These are phyloP conservation scores for Cryptococcus hybrid DNA, from an alignment of 1,284 basidiomycete species.

Conservation along the genomic window DNA sequence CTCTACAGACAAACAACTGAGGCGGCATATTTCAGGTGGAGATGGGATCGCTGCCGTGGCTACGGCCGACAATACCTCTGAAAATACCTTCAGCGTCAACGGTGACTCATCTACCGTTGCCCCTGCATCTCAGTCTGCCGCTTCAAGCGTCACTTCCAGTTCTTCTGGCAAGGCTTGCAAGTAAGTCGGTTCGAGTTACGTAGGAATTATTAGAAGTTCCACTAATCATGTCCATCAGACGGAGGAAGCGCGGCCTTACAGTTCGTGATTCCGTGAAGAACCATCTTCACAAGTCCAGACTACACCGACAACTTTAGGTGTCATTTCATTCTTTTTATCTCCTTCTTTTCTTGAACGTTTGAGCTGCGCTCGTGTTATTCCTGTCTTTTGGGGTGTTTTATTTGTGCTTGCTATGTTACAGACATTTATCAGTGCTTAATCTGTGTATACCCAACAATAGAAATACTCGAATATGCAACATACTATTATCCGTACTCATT, in stretches of 20 bases:
- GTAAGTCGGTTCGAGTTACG: constrained; percentile 2
- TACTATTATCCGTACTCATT: too few species aligned
- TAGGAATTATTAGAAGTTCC: background rate
- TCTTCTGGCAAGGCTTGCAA: constrained; percentile 7
- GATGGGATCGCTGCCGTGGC: background rate
- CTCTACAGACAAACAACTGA: background rate
- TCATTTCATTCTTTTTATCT: background rate
- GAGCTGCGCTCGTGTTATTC: background rate
- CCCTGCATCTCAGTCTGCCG: background rate
- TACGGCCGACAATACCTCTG: background rate
- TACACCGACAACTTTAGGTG: background rate
- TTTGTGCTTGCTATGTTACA: too few species aligned
- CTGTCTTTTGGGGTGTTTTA: background rate
- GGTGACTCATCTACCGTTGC: background rate
- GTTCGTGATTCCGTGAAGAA: background rate
- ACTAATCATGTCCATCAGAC: background rate
- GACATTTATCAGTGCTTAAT: too few species aligned
- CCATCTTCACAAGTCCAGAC: constrained; percentile 1
- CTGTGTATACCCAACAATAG: too few species aligned
- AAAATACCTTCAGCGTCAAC: background rate
- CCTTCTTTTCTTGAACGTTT: background rate
- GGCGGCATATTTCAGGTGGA: background rate
- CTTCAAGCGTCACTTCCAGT: background rate
- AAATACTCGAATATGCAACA: too few species aligned
- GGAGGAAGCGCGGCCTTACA: background rate